These are phyloP conservation scores for Brassica incana DNA, from an alignment of 345 rosid genomes.

Conservation along the genomic window DNA sequence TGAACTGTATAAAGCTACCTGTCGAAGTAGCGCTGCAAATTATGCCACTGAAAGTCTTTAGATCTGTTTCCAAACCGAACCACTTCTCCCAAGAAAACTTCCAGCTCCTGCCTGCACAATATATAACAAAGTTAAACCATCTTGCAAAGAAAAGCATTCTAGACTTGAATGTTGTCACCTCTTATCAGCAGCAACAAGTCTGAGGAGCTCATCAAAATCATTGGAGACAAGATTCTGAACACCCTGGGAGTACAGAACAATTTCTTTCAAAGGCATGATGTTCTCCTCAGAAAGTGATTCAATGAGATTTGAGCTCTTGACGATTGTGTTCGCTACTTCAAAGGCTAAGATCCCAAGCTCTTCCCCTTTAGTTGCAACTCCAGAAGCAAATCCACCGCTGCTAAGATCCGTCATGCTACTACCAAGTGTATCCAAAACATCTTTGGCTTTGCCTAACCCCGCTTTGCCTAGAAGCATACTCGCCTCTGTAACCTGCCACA, in stretches of 20 bases:
- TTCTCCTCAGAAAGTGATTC: conserved; percentile 70
- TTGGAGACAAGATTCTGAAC: conserved; percentile 75
- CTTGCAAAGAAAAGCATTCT: background rate
- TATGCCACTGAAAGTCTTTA: conserved; percentile 97
- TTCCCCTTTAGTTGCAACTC: conserved; percentile 67
- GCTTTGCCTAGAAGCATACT: conserved; percentile 54
- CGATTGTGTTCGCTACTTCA: conserved; percentile 94
- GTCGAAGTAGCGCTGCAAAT: conserved; percentile 80
- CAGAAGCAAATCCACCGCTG: conserved; percentile 67
- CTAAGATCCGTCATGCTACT: conserved; percentile 90
- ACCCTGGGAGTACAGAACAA: conserved; percentile 69
- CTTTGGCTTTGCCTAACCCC: conserved; percentile 73
- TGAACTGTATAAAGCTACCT: conserved; percentile 48
- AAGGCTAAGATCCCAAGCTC: conserved; percentile 74
- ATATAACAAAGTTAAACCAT: conserved; percentile 19
- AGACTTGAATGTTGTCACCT: conserved; percentile 46
- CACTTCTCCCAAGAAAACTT: conserved; percentile 80
- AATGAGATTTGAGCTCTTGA: conserved; percentile 85
- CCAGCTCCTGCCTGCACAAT: conserved; percentile 68
- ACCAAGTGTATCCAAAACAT: conserved; percentile 85
- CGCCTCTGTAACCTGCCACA: conserved; percentile 62
- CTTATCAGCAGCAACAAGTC: conserved; percentile 73
- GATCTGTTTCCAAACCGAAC: conserved; percentile 93
- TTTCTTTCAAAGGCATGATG: conserved; percentile 57
- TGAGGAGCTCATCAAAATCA: conserved; percentile 69